A percentile compares a stretch with the other conserved stretches of the same genome.
phyloP scores from a whole-genome alignment of 1,284 basidiomycete genomes.

The Fomitopsis palustris region DNA sequence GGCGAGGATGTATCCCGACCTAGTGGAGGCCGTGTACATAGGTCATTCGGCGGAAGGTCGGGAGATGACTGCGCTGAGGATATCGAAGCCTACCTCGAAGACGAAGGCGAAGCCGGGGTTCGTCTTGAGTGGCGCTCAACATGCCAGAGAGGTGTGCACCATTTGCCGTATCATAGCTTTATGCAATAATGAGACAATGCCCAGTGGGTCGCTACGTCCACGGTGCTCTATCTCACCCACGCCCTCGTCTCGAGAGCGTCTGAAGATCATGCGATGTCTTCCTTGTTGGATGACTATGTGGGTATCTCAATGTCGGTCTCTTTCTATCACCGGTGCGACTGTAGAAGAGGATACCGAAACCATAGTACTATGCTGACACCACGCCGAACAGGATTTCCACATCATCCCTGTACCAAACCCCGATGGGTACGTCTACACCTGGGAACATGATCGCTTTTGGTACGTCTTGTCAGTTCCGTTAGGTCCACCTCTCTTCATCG shows the following conservation, averaged over 20 bases:
- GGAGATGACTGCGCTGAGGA: constrained; percentile 50
- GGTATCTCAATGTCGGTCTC: constrained; percentile 11
- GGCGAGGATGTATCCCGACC: constrained; percentile 37
- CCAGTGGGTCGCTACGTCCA: constrained; percentile 80
- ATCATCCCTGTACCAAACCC: constrained; percentile 81
- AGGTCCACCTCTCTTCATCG: not conserved
- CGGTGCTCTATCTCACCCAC: constrained; percentile 73
- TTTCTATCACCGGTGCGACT: not conserved
- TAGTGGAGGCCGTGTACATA: constrained; percentile 38
- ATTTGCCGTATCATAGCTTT: not conserved
- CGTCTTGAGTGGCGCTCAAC: constrained; percentile 74
- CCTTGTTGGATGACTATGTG: constrained; percentile 57
- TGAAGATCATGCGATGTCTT: constrained; percentile 42
- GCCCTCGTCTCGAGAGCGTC: constrained; percentile 52
- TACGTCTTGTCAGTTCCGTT: constrained; percentile 17
- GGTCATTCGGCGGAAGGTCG: constrained; percentile 53
- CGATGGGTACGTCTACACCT: constrained; percentile 69
- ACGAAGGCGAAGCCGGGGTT: constrained; percentile 45
- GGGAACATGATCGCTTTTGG: constrained; percentile 74
- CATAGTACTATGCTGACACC: not conserved
- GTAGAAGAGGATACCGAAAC: not conserved
- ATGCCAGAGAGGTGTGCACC: constrained; percentile 48
- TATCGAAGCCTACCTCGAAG: constrained; percentile 31
- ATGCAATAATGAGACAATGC: not conserved
- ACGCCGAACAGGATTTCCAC: constrained; percentile 54